Base-by-base conservation (phyloP, 1,139 yeast species). In the Debaryomycetaceae sp. region DNA sequence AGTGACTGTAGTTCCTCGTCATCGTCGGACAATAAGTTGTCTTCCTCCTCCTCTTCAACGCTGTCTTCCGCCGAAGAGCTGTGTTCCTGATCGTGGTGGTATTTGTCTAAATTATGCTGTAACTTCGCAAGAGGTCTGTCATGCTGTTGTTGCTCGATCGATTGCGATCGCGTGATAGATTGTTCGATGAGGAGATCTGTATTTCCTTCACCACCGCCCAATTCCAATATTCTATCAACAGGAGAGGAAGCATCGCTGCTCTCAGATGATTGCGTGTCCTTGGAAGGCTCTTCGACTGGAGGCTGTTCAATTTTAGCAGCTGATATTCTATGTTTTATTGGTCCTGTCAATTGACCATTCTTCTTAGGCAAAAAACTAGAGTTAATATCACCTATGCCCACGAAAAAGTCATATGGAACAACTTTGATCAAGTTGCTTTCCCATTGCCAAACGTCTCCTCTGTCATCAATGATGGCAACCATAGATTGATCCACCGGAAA, bases 371-470 rank as follows among this genome's bases (percentile, higher is more conserved):
- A 70, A 60, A 89, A 90, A 54, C 91, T 85, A 22, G 97, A 88
- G 60, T 95, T 95, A 57, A 95, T 95, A 70, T 95, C 99, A 33
- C 99, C 99, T 49, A 93, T 89, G 8, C 98, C 98, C 37, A 90
- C 96, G 57, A 95, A 95, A 58, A 93, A 95, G 60, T 89, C 96
- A 62, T 89, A 93, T 0, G 99, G 99, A 1, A 90, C 87, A 7
- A 93, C 99, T 62, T 91, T 89, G 48, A 93, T 81, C 52, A 93
- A 72, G 61, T 93, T 91, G 24, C 87, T 84, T 52, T 90, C 88
- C 99, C 99, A 93, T 59, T 87, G 89, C 99, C 99, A 93, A 8
- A 93, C 99, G 63, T 93, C 99, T 5, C 98, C 99, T 62, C 99
- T 79, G 62, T 93, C 99, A 64, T 93, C 99, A 49, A 93, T 93